Percentiles rank a stretch among this genome's conserved stretches.
Conservation (phyloP, 148 eudicot species). For the Dysphania ambrosioides region DNA sequence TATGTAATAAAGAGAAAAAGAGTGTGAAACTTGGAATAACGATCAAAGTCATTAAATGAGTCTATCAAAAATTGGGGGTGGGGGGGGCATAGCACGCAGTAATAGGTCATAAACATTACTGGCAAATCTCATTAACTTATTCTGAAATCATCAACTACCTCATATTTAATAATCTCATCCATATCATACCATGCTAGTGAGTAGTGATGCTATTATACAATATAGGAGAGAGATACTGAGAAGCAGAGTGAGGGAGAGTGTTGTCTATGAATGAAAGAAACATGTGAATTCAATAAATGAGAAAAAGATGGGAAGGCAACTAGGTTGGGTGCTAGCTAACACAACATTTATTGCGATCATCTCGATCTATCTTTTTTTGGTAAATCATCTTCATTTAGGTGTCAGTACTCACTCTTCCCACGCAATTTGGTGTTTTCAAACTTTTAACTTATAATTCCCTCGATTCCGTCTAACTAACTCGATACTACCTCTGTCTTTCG, state of each 20-base stretch:
- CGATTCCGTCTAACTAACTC: too few species aligned
- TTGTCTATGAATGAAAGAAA: slow-evolving; percentile 11
- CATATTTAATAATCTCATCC: slow-evolving; percentile 15
- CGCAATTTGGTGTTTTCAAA: not conserved
- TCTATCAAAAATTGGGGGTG: not conserved
- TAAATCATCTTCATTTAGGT: not conserved
- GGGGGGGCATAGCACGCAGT: not conserved
- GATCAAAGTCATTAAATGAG: slow-evolving; percentile 19
- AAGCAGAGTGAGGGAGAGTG: slow-evolving; percentile 4
- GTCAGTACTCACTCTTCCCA: not conserved
- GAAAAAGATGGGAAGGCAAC: slow-evolving; percentile 12
- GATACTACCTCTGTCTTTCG: too few species aligned
- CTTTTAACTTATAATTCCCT: not conserved
- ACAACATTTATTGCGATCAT: slow-evolving; percentile 12
- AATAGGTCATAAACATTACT: slow-evolving; percentile 13
- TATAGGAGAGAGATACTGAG: not conserved
- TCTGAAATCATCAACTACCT: slow-evolving; percentile 26
- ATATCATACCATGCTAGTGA: not conserved
- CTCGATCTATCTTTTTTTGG: not conserved
- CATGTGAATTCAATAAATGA: slow-evolving; percentile 44
- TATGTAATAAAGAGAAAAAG: too few species aligned
- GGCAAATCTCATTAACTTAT: not conserved
- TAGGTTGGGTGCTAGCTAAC: not conserved
- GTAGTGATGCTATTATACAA: too few species aligned
- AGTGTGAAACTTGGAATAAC: not conserved